Percentiles rank a stretch among this genome's conserved stretches.
Evolutionary conservation across 371 early-diverging fungal species (phyloP).

Genomic region (Rhizopus microsporus): DNA sequence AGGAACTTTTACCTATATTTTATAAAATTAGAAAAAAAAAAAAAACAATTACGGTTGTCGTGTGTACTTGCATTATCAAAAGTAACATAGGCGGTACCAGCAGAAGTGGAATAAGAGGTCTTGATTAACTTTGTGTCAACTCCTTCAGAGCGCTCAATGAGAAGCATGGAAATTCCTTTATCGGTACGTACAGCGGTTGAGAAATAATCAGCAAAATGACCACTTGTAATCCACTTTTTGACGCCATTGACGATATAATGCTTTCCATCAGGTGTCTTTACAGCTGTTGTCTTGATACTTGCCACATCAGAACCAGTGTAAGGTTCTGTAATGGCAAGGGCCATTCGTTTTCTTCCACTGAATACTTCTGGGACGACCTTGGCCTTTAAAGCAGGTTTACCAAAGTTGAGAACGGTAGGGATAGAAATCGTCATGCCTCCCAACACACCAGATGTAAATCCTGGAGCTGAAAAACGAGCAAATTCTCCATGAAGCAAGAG

Average conservation of each 20-base stretch:
- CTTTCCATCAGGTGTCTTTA: constrained; percentile 70
- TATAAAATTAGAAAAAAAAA: neutral
- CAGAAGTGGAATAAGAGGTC: constrained; percentile 59
- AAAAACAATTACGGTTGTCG: neutral
- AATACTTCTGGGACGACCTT: constrained; percentile 67
- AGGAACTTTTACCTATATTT: constrained; percentile 58
- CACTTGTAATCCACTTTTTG: constrained; percentile 79
- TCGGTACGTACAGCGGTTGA: constrained; percentile 66
- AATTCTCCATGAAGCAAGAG: constrained; percentile 79
- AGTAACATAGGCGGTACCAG: constrained; percentile 56
- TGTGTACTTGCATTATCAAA: constrained; percentile 53
- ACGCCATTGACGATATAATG: constrained; percentile 71
- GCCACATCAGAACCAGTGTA: constrained; percentile 85
- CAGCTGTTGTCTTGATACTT: constrained; percentile 70
- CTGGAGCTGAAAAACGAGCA: constrained; percentile 48
- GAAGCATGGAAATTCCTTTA: constrained; percentile 63
- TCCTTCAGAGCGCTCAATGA: constrained; percentile 62
- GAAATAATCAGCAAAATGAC: constrained; percentile 58
- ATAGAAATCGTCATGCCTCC: constrained; percentile 45
- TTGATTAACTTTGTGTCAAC: constrained; percentile 62
- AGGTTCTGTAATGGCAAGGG: constrained; percentile 68
- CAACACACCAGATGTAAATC: constrained; percentile 40
- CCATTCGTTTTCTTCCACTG: constrained; percentile 73
- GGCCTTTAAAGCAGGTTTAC: constrained; percentile 24
- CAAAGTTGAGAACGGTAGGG: constrained; percentile 56